Base-by-base conservation (phyloP, 305 asterid genomes). In the Solanum aculeatissimum region DNA sequence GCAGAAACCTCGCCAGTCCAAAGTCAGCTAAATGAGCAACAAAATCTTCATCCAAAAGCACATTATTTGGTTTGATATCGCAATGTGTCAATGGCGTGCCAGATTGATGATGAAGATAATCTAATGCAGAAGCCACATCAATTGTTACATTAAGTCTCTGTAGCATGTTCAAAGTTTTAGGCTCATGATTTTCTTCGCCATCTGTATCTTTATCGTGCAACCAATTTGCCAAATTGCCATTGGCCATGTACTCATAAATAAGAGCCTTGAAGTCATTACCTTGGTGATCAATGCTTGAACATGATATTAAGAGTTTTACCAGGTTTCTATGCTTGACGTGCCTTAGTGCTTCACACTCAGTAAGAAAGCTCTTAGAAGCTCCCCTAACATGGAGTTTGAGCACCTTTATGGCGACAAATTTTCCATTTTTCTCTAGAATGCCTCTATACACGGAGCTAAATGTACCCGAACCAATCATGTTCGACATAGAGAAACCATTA, bases 1-100 rank as follows among this genome's bases (percentile, higher is more conserved):
- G 60, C 23, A 85, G 86, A 35, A 86, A 81, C 72, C 81, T 85
- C 16, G 85, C 80, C 2, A 86, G 38, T 19, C 90, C 90, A 42
- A 85, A 87, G 42, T 85, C 90, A 8, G 86, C 84, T 29, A 87
- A 55, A 57, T 87, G 86, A 29, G 83, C 86, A 40, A 79, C 62
- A 32, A 85, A 63, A 43, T 85, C 79, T 18, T 74, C 84, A 62
- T 87, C 89, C 14, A 87, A 74, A 70, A 87, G 87, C 9, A 84
- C 85, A 70, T 86, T 86, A 38, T 86, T 86, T 40, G 89, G 89
- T 60, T 86, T 86, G 70, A 86, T 25, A 62, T 87, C 87, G 12
- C 88, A 29, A 38, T 87, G 88, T 23, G 86, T 54, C 19, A 87
- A n/a, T 18, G 86, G 83, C 0, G 53, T 82, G 21, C 58, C 83